These are phyloP conservation scores for Jackrogersella multiformis DNA, from an alignment of 495 filamentous ascomycete genomes.

Conservation along the genomic window DNA sequence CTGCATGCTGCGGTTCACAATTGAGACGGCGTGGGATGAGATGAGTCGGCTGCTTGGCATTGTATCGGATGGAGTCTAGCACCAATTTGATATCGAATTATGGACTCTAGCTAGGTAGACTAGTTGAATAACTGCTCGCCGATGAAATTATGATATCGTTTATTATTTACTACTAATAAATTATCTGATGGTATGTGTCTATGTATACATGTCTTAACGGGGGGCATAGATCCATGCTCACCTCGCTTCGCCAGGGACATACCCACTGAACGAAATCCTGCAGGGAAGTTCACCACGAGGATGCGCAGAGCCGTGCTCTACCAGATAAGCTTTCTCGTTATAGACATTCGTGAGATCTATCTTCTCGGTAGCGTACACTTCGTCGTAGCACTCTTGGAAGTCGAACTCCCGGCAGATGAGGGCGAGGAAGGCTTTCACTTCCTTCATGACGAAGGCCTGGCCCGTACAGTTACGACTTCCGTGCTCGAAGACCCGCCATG, in stretches of 20 bases:
- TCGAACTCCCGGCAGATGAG: conserved; percentile 57
- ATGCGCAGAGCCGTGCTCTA: conserved; percentile 42
- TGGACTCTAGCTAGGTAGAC: no score
- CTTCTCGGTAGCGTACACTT: conserved; percentile 39
- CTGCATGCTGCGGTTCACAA: conserved; percentile 57
- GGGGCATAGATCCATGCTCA: neutral
- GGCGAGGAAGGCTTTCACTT: conserved; percentile 57
- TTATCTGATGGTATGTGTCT: neutral
- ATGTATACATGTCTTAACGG: neutral
- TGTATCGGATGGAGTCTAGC: neutral
- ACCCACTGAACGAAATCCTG: conserved; percentile 36
- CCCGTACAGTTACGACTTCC: conserved; percentile 63
- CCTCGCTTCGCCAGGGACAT: conserved; percentile 13
- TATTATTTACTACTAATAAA: no score
- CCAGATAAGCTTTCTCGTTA: conserved; percentile 42
- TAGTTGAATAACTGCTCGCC: no score
- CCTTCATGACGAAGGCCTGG: conserved; percentile 59
- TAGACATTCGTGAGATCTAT: conserved; percentile 38
- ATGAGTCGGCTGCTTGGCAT: no score
- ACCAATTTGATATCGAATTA: neutral
- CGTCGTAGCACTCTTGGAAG: conserved; percentile 48
- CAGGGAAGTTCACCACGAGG: conserved; percentile 42
- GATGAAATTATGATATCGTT: no score
- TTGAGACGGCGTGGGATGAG: no score
- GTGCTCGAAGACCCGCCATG: conserved; percentile 61